Base-by-base conservation (phyloP, 1,284 basidiomycete genomes). In the Melampsora larici-populina region DNA sequence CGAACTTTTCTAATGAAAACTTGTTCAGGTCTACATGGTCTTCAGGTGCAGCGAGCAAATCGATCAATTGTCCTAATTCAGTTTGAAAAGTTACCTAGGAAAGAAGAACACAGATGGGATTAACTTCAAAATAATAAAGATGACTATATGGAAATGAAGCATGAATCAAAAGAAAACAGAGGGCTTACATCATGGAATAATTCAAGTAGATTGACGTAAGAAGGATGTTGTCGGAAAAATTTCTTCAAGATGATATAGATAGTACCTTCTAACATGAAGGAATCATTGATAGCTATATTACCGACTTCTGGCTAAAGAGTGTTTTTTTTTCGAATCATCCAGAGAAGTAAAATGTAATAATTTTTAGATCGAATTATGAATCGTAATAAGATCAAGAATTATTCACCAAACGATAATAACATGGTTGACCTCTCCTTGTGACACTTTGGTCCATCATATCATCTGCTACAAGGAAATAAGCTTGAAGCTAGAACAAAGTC, bases 371-470 rank as follows among this genome's bases (percentile, higher is more conserved):
- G 13, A 13, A 4, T 43, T 43, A 13, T 43, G 40, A 43, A 43
- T 43, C 40, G 13, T 4, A 13, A 43, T 6, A 11, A 43, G 11
- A 43, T 43, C 7, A 43, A 36, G 33, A 36, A 21, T 55, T 4
- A 46, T 58, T 66, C 26, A 75, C 72, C 40, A 64, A 36, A 62
- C 64, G 31, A 86, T 96, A 99, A 92, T 93, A 99, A 86, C 96
- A 99, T 0, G 95, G 92, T 84, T 98, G 95, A n/a, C 92, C 91
- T n/a, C 96, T 90, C 58, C 97, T 91, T 7, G 95, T 99, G 82
- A 97, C 90, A 69, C 91, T 93, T 31, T 88, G 85, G 84, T 99
- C 97, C 95, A 98, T 99, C 84, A 99, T 95, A 85, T 99, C 96
- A 85, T 99, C 96, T 29, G 94, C 90, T 76, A 99, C 95, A 76